These are phyloP conservation scores for Boletus sp. DNA, from an alignment of 768 basidiomycete species.

Conservation along the genomic window DNA sequence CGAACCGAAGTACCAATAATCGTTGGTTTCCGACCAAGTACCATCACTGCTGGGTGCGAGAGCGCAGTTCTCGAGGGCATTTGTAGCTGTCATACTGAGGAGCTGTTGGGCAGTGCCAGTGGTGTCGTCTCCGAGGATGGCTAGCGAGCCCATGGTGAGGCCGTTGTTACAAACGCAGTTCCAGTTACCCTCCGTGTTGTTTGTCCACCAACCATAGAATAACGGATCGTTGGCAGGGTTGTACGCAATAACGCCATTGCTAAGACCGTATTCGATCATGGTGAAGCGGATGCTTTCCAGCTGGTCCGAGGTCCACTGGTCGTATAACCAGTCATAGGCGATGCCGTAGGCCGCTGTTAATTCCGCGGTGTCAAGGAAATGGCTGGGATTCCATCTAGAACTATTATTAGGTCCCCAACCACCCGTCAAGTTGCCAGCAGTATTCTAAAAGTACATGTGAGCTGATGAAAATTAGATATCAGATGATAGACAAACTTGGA, in stretches of 20 bases:
- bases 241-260: conserved; percentile 58
- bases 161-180: conserved; percentile 97
- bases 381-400: conserved; percentile 80
- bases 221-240: conserved; percentile 35
- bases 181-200: conserved; percentile 84
- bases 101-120: conserved; percentile 68
- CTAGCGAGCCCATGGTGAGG: conserved; percentile 83
- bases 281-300: conserved; percentile 64
- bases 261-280: conserved; percentile 78
- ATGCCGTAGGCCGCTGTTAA: conserved; percentile 85
- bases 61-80: conserved; percentile 78
- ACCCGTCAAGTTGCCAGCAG: conserved; percentile 64
- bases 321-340: conserved; percentile 96
- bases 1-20: conserved; percentile 96
- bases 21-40: conserved; percentile 90
- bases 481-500: conserved; percentile 56
- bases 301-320: conserved; percentile 74
- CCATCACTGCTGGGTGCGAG: conserved; percentile 66
- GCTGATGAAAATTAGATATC: background rate
- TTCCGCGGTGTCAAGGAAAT: conserved; percentile 95
- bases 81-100: conserved; percentile 65
- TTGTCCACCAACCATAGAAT: conserved; percentile 76
- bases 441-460: conserved; percentile 45
- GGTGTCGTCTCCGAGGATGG: conserved; percentile 82
- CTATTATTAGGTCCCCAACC: conserved; percentile 62